Evolutionary conservation across 1,284 basidiomycete genomes (phyloP), one percentile per base, ranked within the genome.

Genomic region (Austroboletus niveus): DNA sequence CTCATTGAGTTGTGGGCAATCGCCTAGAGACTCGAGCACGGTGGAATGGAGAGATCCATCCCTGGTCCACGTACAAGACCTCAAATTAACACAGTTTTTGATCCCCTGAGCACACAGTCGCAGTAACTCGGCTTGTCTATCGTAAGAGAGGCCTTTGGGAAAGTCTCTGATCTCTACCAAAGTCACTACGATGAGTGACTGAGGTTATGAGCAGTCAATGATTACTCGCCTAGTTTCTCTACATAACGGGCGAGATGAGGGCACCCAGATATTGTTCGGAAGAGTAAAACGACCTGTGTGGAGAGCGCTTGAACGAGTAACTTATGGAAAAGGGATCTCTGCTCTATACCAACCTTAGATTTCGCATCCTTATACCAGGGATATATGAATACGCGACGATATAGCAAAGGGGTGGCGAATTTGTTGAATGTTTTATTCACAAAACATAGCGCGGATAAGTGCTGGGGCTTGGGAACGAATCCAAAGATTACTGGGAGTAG

Each of bases 41-140:
- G 71, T 68, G 3, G 80, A 78, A 38, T 73, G 81, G 27, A 90
- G 69, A 3, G 87, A 82, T 4, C 86, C 85, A 58, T 89, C 84
- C 39, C 87, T 78, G 7, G 87, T 89, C 87, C 87, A 90, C 9
- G 79, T 80, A 61, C 84, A 88, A 7, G 80, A 72, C 34, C 59
- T 70, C 10, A 90, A 74, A 55, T 81, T 81, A 32, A 69, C 59
- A 58, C 86, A 87, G 58, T 89, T 86, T 44, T 64, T 60, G 14
- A 90, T 66, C 0, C 79, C 86, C 39, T 55, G 60, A 3, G 76
- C 48, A 45, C 84, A 80, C 15, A 69, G 57, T 5, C 69, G 63
- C 12, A 72, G 60, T 20, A 79, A 58, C 1, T 71, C 62, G 10
- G 71, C 66, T 17, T 70, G 65, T 0, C 65, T 51, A 10, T 54